These are phyloP conservation scores for Russula sp. DNA, from an alignment of 768 basidiomycete genomes.

Conservation along the genomic window DNA sequence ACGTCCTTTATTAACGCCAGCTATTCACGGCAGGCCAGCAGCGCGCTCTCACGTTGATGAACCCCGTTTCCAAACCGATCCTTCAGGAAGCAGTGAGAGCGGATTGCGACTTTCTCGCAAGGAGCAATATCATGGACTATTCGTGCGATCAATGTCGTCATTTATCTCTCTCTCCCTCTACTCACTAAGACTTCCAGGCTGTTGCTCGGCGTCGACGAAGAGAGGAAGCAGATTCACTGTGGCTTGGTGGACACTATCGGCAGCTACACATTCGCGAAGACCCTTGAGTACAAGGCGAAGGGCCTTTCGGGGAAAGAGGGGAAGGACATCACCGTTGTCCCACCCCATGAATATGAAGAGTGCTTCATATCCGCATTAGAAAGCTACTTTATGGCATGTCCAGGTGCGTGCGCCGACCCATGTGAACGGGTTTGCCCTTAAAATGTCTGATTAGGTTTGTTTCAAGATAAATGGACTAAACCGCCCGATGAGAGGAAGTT, in stretches of 20 bases:
- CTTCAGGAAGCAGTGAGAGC: constrained; percentile 60
- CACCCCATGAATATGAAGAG: constrained; percentile 73
- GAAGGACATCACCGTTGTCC: constrained; percentile 75
- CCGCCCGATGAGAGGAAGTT: constrained; percentile 31
- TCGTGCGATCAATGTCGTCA: constrained; percentile 43
- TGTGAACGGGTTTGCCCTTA: not conserved
- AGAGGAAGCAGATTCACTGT: constrained; percentile 61
- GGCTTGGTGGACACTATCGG: constrained; percentile 85
- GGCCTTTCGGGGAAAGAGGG: constrained; percentile 49
- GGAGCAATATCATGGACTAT: constrained; percentile 83
- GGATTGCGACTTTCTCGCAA: constrained; percentile 69
- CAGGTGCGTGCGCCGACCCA: constrained; percentile 41
- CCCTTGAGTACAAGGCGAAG: constrained; percentile 81
- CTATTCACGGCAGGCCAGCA: constrained; percentile 47
- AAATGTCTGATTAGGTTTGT: not conserved
- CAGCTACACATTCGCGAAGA: constrained; percentile 82
- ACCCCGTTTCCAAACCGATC: constrained; percentile 67
- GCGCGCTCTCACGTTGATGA: constrained; percentile 55
- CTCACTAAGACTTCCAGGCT: constrained; percentile 38
- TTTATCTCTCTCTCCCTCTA: not conserved
- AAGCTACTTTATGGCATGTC: constrained; percentile 71
- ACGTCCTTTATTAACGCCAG: not conserved
- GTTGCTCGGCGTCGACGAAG: constrained; percentile 65
- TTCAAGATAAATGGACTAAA: constrained; percentile 36
- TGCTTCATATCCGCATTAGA: constrained; percentile 68